These are phyloP conservation scores for Endogone sp. DNA, from an alignment of 192 early-diverging fungal genomes.

Conservation along the genomic window DNA sequence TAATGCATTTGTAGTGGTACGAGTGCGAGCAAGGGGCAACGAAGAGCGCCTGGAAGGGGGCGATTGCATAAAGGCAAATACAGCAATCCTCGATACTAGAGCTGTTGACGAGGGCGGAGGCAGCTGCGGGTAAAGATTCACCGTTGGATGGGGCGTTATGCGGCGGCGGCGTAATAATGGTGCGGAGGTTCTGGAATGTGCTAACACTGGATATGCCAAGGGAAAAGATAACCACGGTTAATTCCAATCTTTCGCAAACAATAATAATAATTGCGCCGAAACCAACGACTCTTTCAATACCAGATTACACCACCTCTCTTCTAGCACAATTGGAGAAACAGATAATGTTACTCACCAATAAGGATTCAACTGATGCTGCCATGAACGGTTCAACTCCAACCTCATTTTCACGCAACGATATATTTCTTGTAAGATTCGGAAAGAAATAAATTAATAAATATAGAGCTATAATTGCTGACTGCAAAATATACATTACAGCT, in stretches of 20 bases:
- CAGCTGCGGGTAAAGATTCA: background rate
- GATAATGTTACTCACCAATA: too few species aligned
- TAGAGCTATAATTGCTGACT: too few species aligned
- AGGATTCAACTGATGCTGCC: slow-evolving; percentile 32
- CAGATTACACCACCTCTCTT: too few species aligned
- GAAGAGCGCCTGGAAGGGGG: slow-evolving; percentile 80
- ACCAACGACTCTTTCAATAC: too few species aligned
- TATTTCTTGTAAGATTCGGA: slow-evolving; percentile 52
- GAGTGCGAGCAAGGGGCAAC: slow-evolving; percentile 82
- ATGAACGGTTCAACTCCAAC: slow-evolving; percentile 70
- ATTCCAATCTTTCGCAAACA: too few species aligned
- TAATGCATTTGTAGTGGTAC: slow-evolving; percentile 90
- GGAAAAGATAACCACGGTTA: background rate
- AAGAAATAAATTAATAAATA: too few species aligned
- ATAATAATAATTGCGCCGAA: too few species aligned
- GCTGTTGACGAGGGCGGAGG: background rate
- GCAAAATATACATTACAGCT: too few species aligned
- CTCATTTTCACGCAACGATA: slow-evolving; percentile 91
- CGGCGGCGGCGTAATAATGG: slow-evolving; percentile 28
- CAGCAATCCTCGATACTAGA: slow-evolving; percentile 69
- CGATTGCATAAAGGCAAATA: slow-evolving; percentile 77
- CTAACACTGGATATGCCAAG: background rate
- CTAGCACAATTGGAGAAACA: too few species aligned
- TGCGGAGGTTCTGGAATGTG: slow-evolving; percentile 31
- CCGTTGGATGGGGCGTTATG: slow-evolving; percentile 1